A percentile compares a stretch with the other conserved stretches of the same genome.
Evolutionary conservation across 768 basidiomycete genomes (phyloP).

Genomic region (Steccherinum ochraceum): DNA sequence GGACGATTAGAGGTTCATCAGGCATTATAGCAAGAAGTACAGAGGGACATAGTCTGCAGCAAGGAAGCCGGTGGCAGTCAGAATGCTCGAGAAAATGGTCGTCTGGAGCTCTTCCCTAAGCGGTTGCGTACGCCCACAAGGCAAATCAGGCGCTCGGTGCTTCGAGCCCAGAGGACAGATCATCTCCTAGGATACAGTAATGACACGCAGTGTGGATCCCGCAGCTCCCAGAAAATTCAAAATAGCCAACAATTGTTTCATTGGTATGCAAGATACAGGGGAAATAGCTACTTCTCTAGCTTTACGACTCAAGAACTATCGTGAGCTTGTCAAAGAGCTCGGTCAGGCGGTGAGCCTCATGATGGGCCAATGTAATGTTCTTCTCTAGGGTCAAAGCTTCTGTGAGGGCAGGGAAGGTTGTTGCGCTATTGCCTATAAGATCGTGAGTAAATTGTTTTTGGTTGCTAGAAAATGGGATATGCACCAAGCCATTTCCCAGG

Average conservation of each 20-base stretch:
- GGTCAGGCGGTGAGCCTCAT: conserved; percentile 54
- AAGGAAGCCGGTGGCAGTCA: neutral
- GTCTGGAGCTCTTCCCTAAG: neutral
- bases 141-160: neutral
- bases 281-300: too few relatives aligned
- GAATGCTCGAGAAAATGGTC: too few relatives aligned
- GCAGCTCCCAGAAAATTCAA: too few relatives aligned
- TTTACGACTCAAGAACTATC: neutral
- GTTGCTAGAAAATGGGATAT: conserved; percentile 15
- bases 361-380: conserved; percentile 50
- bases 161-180: neutral
- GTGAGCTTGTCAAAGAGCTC: conserved; percentile 36
- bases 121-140: neutral
- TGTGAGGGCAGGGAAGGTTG: conserved; percentile 73
- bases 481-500: conserved; percentile 81
- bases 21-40: conserved; percentile 27
- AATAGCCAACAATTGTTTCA: too few relatives aligned
- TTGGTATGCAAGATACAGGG: too few relatives aligned
- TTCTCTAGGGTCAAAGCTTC: conserved; percentile 71
- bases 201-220: too few relatives aligned
- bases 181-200: neutral
- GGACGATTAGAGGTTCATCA: conserved; percentile 43
- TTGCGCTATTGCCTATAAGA: conserved; percentile 69
- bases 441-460: neutral
- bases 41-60: neutral